Conservation (phyloP, 768 basidiomycete genomes). For the Multifurca ochricompacta region DNA sequence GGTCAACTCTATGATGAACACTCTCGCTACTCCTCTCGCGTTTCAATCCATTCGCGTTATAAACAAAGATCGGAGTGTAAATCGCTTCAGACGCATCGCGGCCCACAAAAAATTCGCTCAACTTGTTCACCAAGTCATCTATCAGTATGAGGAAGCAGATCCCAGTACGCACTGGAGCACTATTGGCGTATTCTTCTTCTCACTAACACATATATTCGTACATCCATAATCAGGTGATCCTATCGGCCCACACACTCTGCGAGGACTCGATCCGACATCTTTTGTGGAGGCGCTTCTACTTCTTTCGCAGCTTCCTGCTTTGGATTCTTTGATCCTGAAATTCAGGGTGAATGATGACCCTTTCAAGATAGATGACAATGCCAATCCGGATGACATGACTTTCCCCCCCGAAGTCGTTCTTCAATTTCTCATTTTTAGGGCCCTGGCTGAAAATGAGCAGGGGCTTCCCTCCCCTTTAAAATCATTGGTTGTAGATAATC, state of each 20-base stretch:
- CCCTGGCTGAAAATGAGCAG: background rate
- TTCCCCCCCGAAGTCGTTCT: conserved; percentile 1
- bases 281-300: background rate
- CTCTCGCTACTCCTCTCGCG: conserved; percentile 6
- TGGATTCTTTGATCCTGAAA: conserved; percentile 1
- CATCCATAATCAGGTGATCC: background rate
- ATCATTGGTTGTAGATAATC: background rate
- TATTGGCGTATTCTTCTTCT: background rate
- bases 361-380: background rate
- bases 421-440: conserved; percentile 9
- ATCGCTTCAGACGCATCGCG: background rate
- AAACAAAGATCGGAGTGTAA: background rate
- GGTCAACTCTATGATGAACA: background rate
- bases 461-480: background rate
- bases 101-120: background rate
- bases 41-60: background rate
- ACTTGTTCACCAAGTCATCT: background rate
- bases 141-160: conserved; percentile 5
- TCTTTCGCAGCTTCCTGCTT: background rate
- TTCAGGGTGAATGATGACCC: conserved; percentile 1
- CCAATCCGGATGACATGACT: no score
- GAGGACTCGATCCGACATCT: background rate
- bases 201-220: background rate
- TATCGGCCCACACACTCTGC: background rate
- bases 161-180: background rate